Conservation (phyloP, 331 rosid genomes). For the Telfairia occidentalis region DNA sequence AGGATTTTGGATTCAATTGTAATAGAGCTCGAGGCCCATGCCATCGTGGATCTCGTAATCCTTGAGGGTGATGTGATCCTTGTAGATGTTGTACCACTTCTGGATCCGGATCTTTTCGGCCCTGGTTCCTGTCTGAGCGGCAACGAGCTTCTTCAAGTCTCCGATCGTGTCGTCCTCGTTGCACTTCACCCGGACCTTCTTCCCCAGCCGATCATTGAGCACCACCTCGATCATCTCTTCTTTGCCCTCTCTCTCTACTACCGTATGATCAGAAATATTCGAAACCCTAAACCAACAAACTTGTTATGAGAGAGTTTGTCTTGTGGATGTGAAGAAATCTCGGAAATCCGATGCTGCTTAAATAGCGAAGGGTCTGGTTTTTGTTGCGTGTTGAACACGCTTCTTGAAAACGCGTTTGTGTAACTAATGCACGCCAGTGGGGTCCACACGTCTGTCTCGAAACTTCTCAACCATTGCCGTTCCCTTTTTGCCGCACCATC, state of each 20-base stretch:
- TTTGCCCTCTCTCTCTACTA: too few species aligned
- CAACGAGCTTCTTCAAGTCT: conserved; percentile 18
- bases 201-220: conserved; percentile 17
- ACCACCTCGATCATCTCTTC: conserved; percentile 19
- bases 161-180: conserved; percentile 15
- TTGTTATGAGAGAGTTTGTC: not conserved
- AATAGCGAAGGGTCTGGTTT: not conserved
- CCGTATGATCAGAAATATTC: not conserved
- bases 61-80: conserved; percentile 15
- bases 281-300: not conserved
- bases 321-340: not conserved
- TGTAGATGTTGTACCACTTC: conserved; percentile 16
- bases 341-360: not conserved
- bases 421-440: not conserved
- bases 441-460: not conserved
- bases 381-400: not conserved
- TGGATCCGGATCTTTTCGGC: conserved; percentile 13
- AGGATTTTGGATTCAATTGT: not conserved
- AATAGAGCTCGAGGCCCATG: conserved; percentile 17
- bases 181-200: conserved; percentile 20
- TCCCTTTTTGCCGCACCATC: too few species aligned
- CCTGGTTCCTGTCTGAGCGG: conserved; percentile 17
- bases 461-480: too few species aligned
- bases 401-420: not conserved
- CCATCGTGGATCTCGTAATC: conserved; percentile 14